phyloP scores from a whole-genome alignment of 2,329 filamentous ascomycete genomes.

The Emergomyces africanus region DNA sequence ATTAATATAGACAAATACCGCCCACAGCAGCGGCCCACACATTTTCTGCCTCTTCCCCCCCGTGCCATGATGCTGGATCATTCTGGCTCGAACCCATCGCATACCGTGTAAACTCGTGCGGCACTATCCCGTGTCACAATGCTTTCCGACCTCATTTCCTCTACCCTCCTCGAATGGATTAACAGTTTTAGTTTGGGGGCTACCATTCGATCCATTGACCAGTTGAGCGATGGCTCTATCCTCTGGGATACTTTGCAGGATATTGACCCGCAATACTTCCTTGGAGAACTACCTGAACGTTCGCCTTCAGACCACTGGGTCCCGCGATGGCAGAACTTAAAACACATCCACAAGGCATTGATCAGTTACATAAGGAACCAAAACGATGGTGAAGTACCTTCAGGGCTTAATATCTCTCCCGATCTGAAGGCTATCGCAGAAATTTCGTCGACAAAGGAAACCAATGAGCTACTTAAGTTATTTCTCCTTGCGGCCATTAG shows the following conservation, averaged over 20 bases:
- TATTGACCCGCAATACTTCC: slow-evolving; percentile 36
- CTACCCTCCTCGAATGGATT: slow-evolving; percentile 36
- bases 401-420: slow-evolving; percentile 30
- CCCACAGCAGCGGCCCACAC: background rate
- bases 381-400: slow-evolving; percentile 31
- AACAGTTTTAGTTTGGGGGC: slow-evolving; percentile 34
- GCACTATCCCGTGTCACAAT: slow-evolving; percentile 18
- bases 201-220: slow-evolving; percentile 27
- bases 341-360: slow-evolving; percentile 35
- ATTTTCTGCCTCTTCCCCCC: background rate
- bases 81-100: background rate
- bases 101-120: background rate
- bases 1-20: background rate
- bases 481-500: slow-evolving; percentile 51
- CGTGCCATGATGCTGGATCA: slow-evolving; percentile 3
- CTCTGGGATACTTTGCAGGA: slow-evolving; percentile 37
- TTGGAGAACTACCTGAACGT: slow-evolving; percentile 34
- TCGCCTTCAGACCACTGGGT: slow-evolving; percentile 34
- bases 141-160: slow-evolving; percentile 33
- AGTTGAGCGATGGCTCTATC: slow-evolving; percentile 33
- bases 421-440: slow-evolving; percentile 36
- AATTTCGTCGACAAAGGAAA: slow-evolving; percentile 30
- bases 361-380: slow-evolving; percentile 34
- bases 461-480: slow-evolving; percentile 47
- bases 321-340: slow-evolving; percentile 36